These are phyloP conservation scores for Talaromyces nanjingensis DNA, from an alignment of 495 filamentous ascomycete species.

Conservation along the genomic window DNA sequence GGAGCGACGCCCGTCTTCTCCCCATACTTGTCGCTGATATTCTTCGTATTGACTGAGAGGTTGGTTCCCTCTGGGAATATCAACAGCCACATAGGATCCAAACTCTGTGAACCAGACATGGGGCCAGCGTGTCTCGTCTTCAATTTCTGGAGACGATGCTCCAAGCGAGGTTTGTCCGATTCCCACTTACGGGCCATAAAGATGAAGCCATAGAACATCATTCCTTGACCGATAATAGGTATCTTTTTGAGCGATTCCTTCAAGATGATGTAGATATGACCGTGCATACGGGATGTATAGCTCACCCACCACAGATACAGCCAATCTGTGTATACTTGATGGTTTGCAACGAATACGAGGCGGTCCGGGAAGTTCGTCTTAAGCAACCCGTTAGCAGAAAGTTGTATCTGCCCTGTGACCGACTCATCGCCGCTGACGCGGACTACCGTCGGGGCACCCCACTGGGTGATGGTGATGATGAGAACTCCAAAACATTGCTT, in stretches of 20 bases:
- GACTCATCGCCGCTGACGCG: slow-evolving; percentile 56
- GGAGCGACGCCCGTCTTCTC: slow-evolving; percentile 46
- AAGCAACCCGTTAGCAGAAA: slow-evolving; percentile 47
- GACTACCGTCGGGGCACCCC: slow-evolving; percentile 53
- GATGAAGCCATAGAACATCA: slow-evolving; percentile 65
- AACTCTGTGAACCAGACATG: slow-evolving; percentile 35
- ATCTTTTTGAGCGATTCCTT: slow-evolving; percentile 63
- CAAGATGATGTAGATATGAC: slow-evolving; percentile 62
- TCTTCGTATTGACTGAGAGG: slow-evolving; percentile 50
- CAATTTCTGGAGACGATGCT: slow-evolving; percentile 53
- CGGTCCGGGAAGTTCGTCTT: slow-evolving; percentile 53
- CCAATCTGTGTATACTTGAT: slow-evolving; percentile 69
- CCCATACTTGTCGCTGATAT: slow-evolving; percentile 47
- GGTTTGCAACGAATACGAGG: slow-evolving; percentile 58
- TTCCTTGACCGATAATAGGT: slow-evolving; percentile 55
- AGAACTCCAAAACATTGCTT: slow-evolving; percentile 58
- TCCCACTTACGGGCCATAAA: slow-evolving; percentile 65
- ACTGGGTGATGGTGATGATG: slow-evolving; percentile 53
- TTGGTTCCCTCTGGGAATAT: slow-evolving; percentile 69
- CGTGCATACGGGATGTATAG: slow-evolving; percentile 59
- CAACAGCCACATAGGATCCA: slow-evolving; percentile 65
- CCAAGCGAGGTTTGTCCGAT: slow-evolving; percentile 52
- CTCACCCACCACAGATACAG: slow-evolving; percentile 66
- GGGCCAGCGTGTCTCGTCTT: slow-evolving; percentile 45
- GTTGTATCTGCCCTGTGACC: slow-evolving; percentile 49